Conservation (phyloP, 495 filamentous ascomycete species). For the Penicillium diatomitis region DNA sequence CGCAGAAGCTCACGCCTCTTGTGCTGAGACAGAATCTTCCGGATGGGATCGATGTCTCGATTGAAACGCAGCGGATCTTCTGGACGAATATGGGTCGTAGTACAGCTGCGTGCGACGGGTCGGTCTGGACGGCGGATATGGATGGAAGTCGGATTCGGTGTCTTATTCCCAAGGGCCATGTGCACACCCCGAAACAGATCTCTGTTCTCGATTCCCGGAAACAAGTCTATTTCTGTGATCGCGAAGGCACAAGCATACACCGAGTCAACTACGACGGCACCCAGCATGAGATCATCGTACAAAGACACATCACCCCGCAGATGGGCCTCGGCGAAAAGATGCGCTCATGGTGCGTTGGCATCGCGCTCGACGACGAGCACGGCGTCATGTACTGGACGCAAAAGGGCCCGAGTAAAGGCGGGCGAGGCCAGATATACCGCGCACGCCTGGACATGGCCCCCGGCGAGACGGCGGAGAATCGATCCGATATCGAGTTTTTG, state of each 20-base stretch:
- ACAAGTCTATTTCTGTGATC: constrained; percentile 45
- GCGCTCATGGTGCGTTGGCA: constrained; percentile 44
- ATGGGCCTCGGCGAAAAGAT: constrained; percentile 17
- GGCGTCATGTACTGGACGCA: constrained; percentile 49
- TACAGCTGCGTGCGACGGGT: constrained; percentile 30
- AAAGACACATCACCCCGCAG: constrained; percentile 15
- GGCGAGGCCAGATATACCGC: constrained; percentile 38
- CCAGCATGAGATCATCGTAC: constrained; percentile 31
- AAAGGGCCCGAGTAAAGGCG: constrained; percentile 41
- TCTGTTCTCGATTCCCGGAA: constrained; percentile 18
- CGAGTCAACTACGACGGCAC: constrained; percentile 38
- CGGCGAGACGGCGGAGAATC: constrained; percentile 17
- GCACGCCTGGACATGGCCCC: constrained; percentile 28
- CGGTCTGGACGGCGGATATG: constrained; percentile 33
- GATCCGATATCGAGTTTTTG: constrained; percentile 34
- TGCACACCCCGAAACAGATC: constrained; percentile 49
- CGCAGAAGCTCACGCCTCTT: constrained; percentile 16
- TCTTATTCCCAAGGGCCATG: constrained; percentile 25
- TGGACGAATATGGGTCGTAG: constrained; percentile 46
- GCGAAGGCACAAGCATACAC: constrained; percentile 42
- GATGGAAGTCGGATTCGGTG: constrained; percentile 33
- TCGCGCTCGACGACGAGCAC: constrained; percentile 28
- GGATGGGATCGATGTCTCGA: constrained; percentile 39
- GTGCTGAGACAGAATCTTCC: constrained; percentile 28
- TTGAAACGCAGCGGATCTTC: constrained; percentile 29